A percentile compares a stretch with the other conserved stretches of the same genome.
Evolutionary conservation across 768 basidiomycete species (phyloP).

Genomic region (Boletus rubroflammeus): DNA sequence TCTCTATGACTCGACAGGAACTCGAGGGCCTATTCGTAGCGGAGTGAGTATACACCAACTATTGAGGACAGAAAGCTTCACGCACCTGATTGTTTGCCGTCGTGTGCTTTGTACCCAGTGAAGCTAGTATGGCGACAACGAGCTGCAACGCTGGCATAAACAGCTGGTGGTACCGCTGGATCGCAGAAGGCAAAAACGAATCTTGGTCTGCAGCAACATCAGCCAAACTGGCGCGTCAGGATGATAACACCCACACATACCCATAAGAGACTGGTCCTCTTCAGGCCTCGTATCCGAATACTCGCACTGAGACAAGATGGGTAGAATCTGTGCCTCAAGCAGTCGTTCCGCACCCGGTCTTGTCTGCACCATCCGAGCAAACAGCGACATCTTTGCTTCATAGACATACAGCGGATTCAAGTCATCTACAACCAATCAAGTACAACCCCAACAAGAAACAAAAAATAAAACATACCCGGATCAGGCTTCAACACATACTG

Average conservation of each 20-base stretch:
- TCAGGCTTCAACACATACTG: slow-evolving; percentile 82
- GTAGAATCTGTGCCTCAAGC: slow-evolving; percentile 71
- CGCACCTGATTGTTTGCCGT: slow-evolving; percentile 68
- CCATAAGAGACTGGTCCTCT: slow-evolving; percentile 76
- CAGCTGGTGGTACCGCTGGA: slow-evolving; percentile 88
- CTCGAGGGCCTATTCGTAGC: slow-evolving; percentile 40
- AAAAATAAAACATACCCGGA: slow-evolving; percentile 63
- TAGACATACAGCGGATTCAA: slow-evolving; percentile 91
- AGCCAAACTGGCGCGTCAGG: not conserved
- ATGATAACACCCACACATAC: slow-evolving; percentile 37
- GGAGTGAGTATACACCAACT: too few relatives aligned
- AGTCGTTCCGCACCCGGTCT: slow-evolving; percentile 81
- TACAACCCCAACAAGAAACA: not conserved
- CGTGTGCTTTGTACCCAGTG: slow-evolving; percentile 63
- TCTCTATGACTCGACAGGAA: slow-evolving; percentile 83
- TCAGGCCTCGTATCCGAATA: slow-evolving; percentile 85
- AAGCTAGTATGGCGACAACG: slow-evolving; percentile 70
- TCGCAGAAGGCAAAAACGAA: slow-evolving; percentile 82
- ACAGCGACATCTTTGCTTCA: slow-evolving; percentile 89
- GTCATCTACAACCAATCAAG: slow-evolving; percentile 53
- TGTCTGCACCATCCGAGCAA: slow-evolving; percentile 80
- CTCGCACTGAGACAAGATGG: slow-evolving; percentile 77
- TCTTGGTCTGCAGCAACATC: slow-evolving; percentile 56
- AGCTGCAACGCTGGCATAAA: slow-evolving; percentile 86
- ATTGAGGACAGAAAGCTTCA: not conserved